Base-by-base conservation (phyloP, 208 protist species). In the Endotrypanum monterogeii region DNA sequence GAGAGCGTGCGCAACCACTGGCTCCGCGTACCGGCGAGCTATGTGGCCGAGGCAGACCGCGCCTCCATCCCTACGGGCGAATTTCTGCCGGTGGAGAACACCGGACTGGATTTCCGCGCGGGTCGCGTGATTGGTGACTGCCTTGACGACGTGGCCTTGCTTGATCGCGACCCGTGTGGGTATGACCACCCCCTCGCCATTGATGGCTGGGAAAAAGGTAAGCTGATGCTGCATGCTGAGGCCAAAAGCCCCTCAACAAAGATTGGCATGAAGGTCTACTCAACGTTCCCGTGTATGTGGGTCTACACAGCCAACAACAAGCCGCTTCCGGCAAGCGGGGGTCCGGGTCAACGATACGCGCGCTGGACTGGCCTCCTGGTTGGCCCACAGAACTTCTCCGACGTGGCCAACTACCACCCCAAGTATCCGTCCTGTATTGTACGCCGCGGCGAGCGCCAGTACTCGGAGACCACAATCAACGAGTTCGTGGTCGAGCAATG, bases 221-320 rank as follows among this genome's bases (percentile, higher is more conserved):
- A 61, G 60, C 57, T 83, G n/a, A 55, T 84, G 46, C 74, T 89
- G n/a, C 80, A 88, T 67, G 88, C 83, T 16, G 78, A 84, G 71
- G 67, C 69, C 23, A 83, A 68, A 60, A 91, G 85, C 71, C 83
- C 87, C 16, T 28, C 61, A 46, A 86, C 83, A 16, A 74, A 83
- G 60, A 89, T 94, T 72, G 67, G 57, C 51, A 87, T 94, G 85
- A 79, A 74, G 67, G 67, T 94, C 5, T 80, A 86, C 71, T 89
- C 87, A 30, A 92, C 86, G 48, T 92, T 85, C 51, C 87, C 87
- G 50, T 73, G 51, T 46, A 74, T 91, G 52, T 86, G 85, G 80
- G 89, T 94, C 52, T 94, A 94, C 84, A 85, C 89, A 28, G 85
- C 87, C 20, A 94, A 89, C 65, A 82, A 86, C 80, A 78, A 89